Base-by-base conservation (phyloP, 495 filamentous ascomycete genomes). In the Filosporella fistucella region DNA sequence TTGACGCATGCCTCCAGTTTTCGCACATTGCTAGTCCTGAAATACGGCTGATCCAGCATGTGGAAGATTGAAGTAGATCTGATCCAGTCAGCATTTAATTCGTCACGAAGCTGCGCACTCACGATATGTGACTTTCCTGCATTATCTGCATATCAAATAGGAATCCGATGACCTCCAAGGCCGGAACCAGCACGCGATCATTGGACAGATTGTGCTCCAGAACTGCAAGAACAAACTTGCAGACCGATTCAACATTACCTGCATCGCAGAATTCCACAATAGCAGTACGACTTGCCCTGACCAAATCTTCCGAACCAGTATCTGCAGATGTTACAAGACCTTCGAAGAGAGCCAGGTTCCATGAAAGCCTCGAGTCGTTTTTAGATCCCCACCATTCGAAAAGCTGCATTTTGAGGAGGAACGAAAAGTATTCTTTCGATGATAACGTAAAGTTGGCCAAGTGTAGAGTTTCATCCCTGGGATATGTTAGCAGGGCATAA, bases 241-340 rank as follows among this genome's bases (percentile, higher is more conserved):
- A 55, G 34, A 81, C 35, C 3, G 30, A 4, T 17, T 47, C 30
- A 23, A n/a, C 16, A 38, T 24, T 34, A 17, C 71, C 63, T 4
- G 42, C 42, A 11, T 66, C 60, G 47, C 70, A 69, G 38, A 73
- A 68, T 7, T 73, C 60, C 22, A 77, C 71, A 16, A 98, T 66
- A 2, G 89, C 89, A 1, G 76, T 72, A 22, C 91, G 77, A 9
- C 85, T 82, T 7, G 80, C 78, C 34, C 84, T 80, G 13, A 96
- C 73, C 5, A 96, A 69, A 6, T 86, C 80, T 56, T 96, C 89
- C 18, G 90, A 83, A 12, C 89, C 89, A 11, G 84, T 82, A 55
- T 88, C 88, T 22, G 89, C 86, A 16, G 89, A 91, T 1, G 81
- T 89, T 5, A 89, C 78, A 36, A 81, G 70, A n/a, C 91, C 93